Evolutionary conservation across 31 red algal species (phyloP), one percentile per base, ranked within the genome.

Genomic region (Asparagopsis taxiformis): DNA sequence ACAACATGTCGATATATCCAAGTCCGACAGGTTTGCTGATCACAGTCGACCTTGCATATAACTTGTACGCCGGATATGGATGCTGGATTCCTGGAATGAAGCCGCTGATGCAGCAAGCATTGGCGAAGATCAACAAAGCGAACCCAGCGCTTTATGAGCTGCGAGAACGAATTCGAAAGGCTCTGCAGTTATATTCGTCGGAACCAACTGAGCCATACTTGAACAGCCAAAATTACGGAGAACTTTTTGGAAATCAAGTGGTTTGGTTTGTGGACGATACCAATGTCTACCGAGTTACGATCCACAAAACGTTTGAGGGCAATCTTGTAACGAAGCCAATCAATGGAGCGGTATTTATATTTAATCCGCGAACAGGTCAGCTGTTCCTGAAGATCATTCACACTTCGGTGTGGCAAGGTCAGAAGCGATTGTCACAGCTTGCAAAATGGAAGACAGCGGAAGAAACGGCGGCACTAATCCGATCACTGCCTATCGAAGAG

Each of bases 361-460:
- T 94, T 44, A 94, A 95, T 25, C 87, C 91, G n/a, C 38, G 85
- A 36, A 99, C 91, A 19, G 96, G 96, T 20, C 96, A 91, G 46
- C 80, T 99, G 15, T 99, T 89, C 68, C 63, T 99, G 23, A 99
- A 99, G 73, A 89, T 99, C 25, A 87, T 99, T 49, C 96, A 99
- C 50, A 86, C 87, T 49, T 81, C 73, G 0, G 91, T 89, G 6
- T 99, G 96, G 96, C 80, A 84, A 54, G 96, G 91, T 6, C 96
- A 99, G 58, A 92, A 91, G 52, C 91, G 96, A 36, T 82, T 94
- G 25, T 85, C 81, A 11, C 96, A 94, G 69, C 69, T 99, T 31
- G 96, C 96, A 32, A 95, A 94, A 63, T 99, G 96, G 96, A 99
- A 99, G 60, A 91, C 90, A 22, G 96, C 96, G 0, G 96, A 99